Base-by-base conservation (phyloP, 2,329 filamentous ascomycete species). In the Fusarium odoratissimum region DNA sequence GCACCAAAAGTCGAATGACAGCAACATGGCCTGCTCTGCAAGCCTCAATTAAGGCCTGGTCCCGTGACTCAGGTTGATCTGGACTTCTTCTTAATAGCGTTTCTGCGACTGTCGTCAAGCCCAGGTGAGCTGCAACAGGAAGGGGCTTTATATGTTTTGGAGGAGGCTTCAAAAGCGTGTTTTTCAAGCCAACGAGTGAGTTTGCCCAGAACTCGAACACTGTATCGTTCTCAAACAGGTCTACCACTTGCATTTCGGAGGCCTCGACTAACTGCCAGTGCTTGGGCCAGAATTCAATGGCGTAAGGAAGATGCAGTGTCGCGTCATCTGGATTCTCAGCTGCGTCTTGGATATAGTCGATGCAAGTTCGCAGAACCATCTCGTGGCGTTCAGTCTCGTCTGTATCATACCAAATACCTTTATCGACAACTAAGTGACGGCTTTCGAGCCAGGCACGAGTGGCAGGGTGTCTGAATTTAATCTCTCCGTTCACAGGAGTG, bases 401-500 rank as follows among this genome's bases (percentile, higher is more conserved):
- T 41, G 21, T 4, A 5, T 23, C 13, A 8, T 67, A 69, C 67
- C 67, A 67, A 8, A 31, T 6, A 17, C 4, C 13, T 17, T 7
- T 10, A 8, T 21, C 30, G 3, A 11, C 40, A 8, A 7, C 6
- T 33, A 5, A 10, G 3, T 5, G 6, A 5, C 2, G 10, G 31
- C 21, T n/a, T 25, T 42, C 5, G 2, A 69, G 40, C 63, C 63
- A 69, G 6, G 13, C n/a, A 17, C 54, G 46, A 19, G 54, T 42
- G 6, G 23, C 6, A 6, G 57, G 46, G 12, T 67, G 67, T 10
- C 42, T 44, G 28, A 69, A 67, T n/a, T 21, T 25, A 8, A 67
- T 45, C 25, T 69, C 67, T 2, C 52, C 63, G 5, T 62, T 3
- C 4, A n/a, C n/a, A 19, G 42, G 30, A 4, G 28, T 10, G 2